phyloP scores from a whole-genome alignment of 345 rosid species.

The Melastoma malabathricum region DNA sequence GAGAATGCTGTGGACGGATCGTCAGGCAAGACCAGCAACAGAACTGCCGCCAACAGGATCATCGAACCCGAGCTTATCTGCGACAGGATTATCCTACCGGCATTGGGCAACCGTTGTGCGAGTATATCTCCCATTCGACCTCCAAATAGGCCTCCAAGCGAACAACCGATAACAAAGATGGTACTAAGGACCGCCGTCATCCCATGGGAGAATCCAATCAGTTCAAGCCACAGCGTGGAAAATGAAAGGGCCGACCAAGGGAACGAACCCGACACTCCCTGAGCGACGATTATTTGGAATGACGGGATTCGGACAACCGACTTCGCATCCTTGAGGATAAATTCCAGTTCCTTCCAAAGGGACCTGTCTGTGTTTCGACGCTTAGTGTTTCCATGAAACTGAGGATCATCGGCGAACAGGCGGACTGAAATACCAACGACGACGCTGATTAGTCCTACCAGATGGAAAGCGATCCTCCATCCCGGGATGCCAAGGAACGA shows the following conservation, averaged over 20 bases:
- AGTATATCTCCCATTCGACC: slow-evolving; percentile 73
- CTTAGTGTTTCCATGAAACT: slow-evolving; percentile 14
- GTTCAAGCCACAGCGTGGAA: slow-evolving; percentile 88
- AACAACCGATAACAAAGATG: slow-evolving; percentile 41
- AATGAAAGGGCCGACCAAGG: slow-evolving; percentile 88
- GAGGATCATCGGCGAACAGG: slow-evolving; percentile 56
- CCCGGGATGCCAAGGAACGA: slow-evolving; percentile 59
- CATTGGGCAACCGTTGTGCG: slow-evolving; percentile 44
- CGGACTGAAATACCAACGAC: slow-evolving; percentile 45
- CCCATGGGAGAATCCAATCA: slow-evolving; percentile 60
- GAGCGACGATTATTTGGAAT: slow-evolving; percentile 83
- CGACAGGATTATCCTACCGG: slow-evolving; percentile 70
- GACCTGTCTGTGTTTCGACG: slow-evolving; percentile 26
- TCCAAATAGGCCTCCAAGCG: slow-evolving; percentile 74
- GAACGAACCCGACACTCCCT: slow-evolving; percentile 69
- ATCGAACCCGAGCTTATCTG: slow-evolving; percentile 81
- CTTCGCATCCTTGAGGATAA: slow-evolving; percentile 39
- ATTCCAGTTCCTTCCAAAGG: slow-evolving; percentile 41
- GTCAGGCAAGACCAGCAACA: slow-evolving; percentile 59
- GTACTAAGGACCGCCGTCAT: slow-evolving; percentile 49
- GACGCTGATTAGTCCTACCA: slow-evolving; percentile 45
- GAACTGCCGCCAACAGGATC: slow-evolving; percentile 71
- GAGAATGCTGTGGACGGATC: slow-evolving; percentile 49
- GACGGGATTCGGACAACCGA: slow-evolving; percentile 42
- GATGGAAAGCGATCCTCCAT: slow-evolving; percentile 66